These are phyloP conservation scores for Kluyveromyces sp. DNA, from an alignment of 1,139 yeast genomes.

Conservation along the genomic window DNA sequence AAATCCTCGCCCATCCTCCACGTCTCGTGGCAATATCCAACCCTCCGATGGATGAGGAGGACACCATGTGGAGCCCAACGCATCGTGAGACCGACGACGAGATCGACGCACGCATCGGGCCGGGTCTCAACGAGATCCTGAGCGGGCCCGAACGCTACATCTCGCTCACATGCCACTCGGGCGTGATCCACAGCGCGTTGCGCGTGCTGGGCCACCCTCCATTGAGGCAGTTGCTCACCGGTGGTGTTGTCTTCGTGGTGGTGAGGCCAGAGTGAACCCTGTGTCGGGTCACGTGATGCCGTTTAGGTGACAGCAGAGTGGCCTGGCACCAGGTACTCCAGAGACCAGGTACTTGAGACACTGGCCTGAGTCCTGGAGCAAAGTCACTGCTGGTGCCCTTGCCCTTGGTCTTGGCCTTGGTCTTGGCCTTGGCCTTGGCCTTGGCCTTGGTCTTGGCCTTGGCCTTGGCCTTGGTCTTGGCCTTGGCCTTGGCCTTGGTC, in stretches of 20 bases:
- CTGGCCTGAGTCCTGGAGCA: no score
- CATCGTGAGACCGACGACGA: slow-evolving; percentile 41
- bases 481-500: no score
- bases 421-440: no score
- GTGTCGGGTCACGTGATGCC: slow-evolving; percentile 11
- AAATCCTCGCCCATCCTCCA: no score
- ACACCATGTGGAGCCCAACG: slow-evolving; percentile 35
- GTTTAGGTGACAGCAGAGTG: no score
- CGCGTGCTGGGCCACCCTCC: slow-evolving; percentile 47
- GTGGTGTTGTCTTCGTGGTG: slow-evolving; percentile 53
- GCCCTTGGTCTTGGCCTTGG: no score
- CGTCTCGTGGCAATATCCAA: slow-evolving; percentile 42
- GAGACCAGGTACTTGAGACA: no score
- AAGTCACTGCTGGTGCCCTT: no score
- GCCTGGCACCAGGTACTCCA: no score
- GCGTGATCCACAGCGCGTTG: slow-evolving; percentile 47
- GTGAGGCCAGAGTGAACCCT: slow-evolving; percentile 42
- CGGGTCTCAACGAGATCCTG: slow-evolving; percentile 30
- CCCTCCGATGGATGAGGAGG: slow-evolving; percentile 41
- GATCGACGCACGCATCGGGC: slow-evolving; percentile 43
- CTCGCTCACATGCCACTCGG: slow-evolving; percentile 54
- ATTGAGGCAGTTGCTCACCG: slow-evolving; percentile 46
- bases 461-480: no score
- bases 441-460: no score
- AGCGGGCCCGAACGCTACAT: slow-evolving; percentile 32